Conservation (phyloP, 2,329 filamentous ascomycete species). For the Boeremia exigua region DNA sequence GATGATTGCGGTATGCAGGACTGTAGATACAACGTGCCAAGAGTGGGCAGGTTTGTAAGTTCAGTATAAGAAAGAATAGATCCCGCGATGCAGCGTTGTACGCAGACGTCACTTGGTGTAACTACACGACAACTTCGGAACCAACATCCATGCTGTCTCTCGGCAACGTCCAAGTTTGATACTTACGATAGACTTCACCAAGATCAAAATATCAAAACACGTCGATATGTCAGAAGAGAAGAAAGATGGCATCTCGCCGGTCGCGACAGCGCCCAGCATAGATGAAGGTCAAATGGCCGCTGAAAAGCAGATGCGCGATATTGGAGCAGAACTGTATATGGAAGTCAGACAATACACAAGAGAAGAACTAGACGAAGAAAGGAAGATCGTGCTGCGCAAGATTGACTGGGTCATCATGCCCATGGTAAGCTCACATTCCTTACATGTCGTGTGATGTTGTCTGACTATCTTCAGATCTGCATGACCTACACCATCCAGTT, state of each 20-base stretch:
- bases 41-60: conserved; percentile 5
- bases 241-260: conserved; percentile 28
- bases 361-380: conserved; percentile 54
- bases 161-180: background rate
- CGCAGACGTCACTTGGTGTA: background rate
- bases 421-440: conserved; percentile 41
- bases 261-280: conserved; percentile 29
- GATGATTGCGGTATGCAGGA: conserved; percentile 15
- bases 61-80: conserved; percentile 6
- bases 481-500: conserved; percentile 57
- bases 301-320: conserved; percentile 50
- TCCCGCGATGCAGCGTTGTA: background rate
- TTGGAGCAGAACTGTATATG: conserved; percentile 54
- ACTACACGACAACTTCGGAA: background rate
- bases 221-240: conserved; percentile 35
- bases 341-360: conserved; percentile 52
- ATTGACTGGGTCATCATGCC: conserved; percentile 57
- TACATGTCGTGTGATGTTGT: too few species aligned
- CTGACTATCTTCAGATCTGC: conserved; percentile 36
- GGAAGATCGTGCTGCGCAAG: conserved; percentile 51
- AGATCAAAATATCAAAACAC: background rate
- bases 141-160: background rate
- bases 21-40: conserved; percentile 15
- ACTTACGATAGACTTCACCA: background rate
- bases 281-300: conserved; percentile 37